These are phyloP conservation scores for Jacaranda copaia DNA, from an alignment of 257 asterid genomes.

Conservation along the genomic window DNA sequence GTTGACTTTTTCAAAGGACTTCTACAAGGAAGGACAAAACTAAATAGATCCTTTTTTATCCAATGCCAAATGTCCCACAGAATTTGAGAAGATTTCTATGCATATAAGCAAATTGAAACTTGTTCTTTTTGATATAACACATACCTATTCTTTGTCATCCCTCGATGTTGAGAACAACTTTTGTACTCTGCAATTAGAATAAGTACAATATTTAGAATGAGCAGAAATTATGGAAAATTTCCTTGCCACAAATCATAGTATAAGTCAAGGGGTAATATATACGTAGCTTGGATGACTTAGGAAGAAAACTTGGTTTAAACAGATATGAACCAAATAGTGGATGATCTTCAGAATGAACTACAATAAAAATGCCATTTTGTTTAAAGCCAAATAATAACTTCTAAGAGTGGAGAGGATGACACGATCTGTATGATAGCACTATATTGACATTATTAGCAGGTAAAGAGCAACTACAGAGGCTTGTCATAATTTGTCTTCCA, in stretches of 20 bases:
- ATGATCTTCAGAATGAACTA: background rate
- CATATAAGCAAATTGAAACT: background rate
- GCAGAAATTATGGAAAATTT: background rate
- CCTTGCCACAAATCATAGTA: background rate
- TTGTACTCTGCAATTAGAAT: background rate
- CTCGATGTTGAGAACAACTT: background rate
- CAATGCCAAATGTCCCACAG: background rate
- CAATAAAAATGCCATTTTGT: background rate
- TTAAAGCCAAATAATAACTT: background rate
- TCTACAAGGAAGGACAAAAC: conserved; percentile 7
- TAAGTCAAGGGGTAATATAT: background rate
- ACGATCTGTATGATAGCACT: background rate
- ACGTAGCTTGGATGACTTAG: background rate
- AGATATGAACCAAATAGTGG: background rate
- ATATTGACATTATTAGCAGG: background rate
- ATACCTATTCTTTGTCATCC: background rate
- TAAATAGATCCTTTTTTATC: background rate
- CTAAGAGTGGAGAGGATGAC: background rate
- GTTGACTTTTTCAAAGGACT: background rate
- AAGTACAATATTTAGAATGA: background rate
- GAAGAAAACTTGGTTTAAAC: background rate
- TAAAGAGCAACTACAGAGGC: background rate
- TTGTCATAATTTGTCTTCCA: background rate
- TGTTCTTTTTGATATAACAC: background rate
- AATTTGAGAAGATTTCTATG: background rate